Evolutionary conservation across 768 basidiomycete species (phyloP), one percentile per base, ranked within the genome.

Genomic region (Suillus lakei): DNA sequence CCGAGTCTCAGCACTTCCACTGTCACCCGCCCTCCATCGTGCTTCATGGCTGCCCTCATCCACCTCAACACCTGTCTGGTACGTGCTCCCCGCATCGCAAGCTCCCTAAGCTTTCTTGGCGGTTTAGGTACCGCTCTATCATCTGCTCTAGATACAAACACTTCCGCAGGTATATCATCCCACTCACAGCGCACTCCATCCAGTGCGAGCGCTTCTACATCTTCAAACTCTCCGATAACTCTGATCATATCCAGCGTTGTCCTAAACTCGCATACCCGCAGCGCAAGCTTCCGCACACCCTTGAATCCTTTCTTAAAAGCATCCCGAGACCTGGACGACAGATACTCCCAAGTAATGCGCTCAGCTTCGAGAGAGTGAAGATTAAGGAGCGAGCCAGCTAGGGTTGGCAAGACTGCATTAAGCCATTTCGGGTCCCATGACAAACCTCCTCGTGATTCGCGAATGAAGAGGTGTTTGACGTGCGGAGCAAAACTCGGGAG

Each of bases 401-500:
- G 65, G 36, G 67, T 56, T 15, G 74, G 76, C 26, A 77, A 69
- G 16, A 71, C 68, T 26, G 74, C 76, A 15, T 78, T 66, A 8
- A 78, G 66, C 76, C 76, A 77, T 48, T 73, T 74, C 3, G 75
- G 77, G 62, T 77, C 77, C 76, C 74, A 78, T 5, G 71, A 51
- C 16, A 32, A n/a, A 16, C 72, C 68, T 26, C 76, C 76, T 21
- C 72, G 76, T 12, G 75, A 73, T 60, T 77, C 76, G 30, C 68
- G 74, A 39, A 78, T 12, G 51, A 68, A 77, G 44, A 77, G 61
- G 30, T 67, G 63, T 7, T 60, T 50, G 23, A 78, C 64, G 28
- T 93, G 91, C 70, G 89, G 88, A 28, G 84, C 84, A 12, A 78
- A 85, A 43, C 84, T 92, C 8, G 84, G 86, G 41, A 70, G 90